phyloP scores from a whole-genome alignment of 139 green algal species.

The Trebouxia sp. region DNA sequence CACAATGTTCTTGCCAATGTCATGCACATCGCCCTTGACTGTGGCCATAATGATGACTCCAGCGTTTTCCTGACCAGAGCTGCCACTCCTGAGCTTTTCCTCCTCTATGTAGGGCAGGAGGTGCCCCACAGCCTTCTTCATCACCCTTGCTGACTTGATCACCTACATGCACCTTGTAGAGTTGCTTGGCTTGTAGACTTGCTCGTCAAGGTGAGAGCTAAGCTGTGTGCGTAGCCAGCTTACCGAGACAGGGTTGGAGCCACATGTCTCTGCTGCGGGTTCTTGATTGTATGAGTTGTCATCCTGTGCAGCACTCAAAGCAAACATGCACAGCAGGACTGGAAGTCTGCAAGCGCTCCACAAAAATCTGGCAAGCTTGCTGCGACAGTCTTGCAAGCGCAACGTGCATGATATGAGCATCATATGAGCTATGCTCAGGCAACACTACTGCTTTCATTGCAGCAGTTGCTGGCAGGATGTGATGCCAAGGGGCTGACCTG shows the following conservation, averaged over 20 bases:
- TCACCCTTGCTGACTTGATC: slow-evolving; percentile 99
- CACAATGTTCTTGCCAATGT: slow-evolving; percentile 99
- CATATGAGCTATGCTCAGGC: too few relatives aligned
- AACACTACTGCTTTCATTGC: too few relatives aligned
- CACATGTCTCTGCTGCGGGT: too few relatives aligned
- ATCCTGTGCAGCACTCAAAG: background rate
- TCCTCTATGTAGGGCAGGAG: slow-evolving; percentile 99
- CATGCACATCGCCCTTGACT: slow-evolving; percentile 98
- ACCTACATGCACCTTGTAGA: too few relatives aligned
- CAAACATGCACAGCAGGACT: background rate
- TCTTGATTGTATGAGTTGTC: too few relatives aligned
- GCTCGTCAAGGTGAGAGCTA: background rate
- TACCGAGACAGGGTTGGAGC: too few relatives aligned
- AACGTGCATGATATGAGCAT: too few relatives aligned
- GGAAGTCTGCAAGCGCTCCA: too few relatives aligned
- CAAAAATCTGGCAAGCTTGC: too few relatives aligned
- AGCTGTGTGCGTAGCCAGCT: too few relatives aligned
- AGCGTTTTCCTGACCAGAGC: slow-evolving; percentile 63
- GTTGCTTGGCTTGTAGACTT: too few relatives aligned
- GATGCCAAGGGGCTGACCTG: slow-evolving; percentile 55
- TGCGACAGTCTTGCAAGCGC: too few relatives aligned
- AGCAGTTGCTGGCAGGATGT: background rate
- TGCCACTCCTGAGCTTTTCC: slow-evolving; percentile 81
- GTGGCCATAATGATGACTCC: slow-evolving; percentile 96
- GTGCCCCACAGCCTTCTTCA: slow-evolving; percentile 98